Base-by-base conservation (phyloP, 2,329 filamentous ascomycete genomes). In the Ceratocystis cubensis region DNA sequence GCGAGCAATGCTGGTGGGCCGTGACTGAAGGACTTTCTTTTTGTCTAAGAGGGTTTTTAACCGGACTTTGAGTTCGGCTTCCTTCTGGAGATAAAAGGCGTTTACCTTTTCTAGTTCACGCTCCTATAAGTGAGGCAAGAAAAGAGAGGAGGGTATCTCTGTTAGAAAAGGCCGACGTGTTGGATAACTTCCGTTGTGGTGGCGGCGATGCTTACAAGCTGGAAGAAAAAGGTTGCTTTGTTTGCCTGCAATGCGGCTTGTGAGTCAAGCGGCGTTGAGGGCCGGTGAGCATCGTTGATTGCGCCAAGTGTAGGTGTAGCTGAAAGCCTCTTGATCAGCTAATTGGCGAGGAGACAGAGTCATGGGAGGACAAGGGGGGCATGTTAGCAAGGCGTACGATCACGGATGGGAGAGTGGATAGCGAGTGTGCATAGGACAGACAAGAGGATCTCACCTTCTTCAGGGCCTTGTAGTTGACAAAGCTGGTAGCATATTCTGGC, bases 241-340 rank as follows among this genome's bases (percentile, higher is more conserved):
- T 99, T 99, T 67, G 93, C 94, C 76, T 96, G 92, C 63, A 97
- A 81, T 59, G 91, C 88, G 63, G 88, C 86, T 77, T 96, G 92
- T n/a, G 91, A 86, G 75, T 96, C 91, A 71, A 81, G 73, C 63
- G 78, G 76, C 62, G 77, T 77, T 70, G 75, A 73, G 63, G 76
- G 75, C 69, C 78, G 78, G 71, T 78, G 77, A 70, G 76, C 72
- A 70, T 88, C 87, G 78, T 87, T 86, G 75, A 93, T 89, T 33
- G 93, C 85, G 67, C 83, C 83, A 70, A 96, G 84, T 41, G 88
- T 87, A 63, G 93, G 92, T 65, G 92, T 97, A 68, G 91, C 90
- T 73, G 92, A 96, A 72, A 97, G 86, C 78, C 94, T 94, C 78
- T 97, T 97, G 81, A 97, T 99, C 78, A 97, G 89, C 93, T 97